Evolutionary conservation across 768 basidiomycete species (phyloP).

Genomic region (Phylloporus sp.): DNA sequence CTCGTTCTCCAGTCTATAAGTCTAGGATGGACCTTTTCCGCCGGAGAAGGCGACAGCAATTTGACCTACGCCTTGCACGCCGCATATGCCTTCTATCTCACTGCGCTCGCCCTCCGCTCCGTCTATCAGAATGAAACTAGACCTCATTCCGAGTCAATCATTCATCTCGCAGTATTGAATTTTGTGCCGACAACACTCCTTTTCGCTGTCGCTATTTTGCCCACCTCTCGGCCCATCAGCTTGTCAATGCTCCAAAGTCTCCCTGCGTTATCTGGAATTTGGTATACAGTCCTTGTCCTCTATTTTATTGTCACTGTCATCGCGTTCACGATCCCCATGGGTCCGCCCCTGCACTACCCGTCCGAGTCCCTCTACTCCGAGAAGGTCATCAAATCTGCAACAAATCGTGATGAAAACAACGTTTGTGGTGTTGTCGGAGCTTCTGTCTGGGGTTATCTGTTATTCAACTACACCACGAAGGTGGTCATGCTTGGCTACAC

Average conservation of each 20-base stretch:
- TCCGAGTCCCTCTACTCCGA: conserved; percentile 69
- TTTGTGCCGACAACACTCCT: conserved; percentile 44
- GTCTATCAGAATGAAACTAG: conserved; percentile 41
- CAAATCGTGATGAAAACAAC: conserved; percentile 65
- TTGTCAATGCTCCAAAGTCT: conserved; percentile 21
- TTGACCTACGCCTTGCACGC: conserved; percentile 42
- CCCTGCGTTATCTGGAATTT: conserved; percentile 34
- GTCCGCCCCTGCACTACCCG: conserved; percentile 72
- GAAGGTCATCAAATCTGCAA: conserved; percentile 55
- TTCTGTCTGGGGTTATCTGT: conserved; percentile 40
- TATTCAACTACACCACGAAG: conserved; percentile 87
- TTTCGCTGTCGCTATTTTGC: conserved; percentile 51
- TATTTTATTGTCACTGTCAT: conserved; percentile 44
- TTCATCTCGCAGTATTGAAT: conserved; percentile 59
- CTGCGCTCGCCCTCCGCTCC: conserved; percentile 48
- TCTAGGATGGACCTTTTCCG: conserved; percentile 45
- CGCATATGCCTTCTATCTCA: conserved; percentile 54
- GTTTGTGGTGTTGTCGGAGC: conserved; percentile 60
- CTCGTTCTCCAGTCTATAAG: conserved; percentile 48
- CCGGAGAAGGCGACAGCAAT: conserved; percentile 28
- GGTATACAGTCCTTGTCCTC: conserved; percentile 49
- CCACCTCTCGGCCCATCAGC: conserved; percentile 37
- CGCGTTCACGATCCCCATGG: conserved; percentile 54
- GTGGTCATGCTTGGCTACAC: conserved; percentile 81
- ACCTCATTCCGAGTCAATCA: conserved; percentile 42